Conservation (phyloP, 805 yeast species). For the Torulaspora franciscae region DNA sequence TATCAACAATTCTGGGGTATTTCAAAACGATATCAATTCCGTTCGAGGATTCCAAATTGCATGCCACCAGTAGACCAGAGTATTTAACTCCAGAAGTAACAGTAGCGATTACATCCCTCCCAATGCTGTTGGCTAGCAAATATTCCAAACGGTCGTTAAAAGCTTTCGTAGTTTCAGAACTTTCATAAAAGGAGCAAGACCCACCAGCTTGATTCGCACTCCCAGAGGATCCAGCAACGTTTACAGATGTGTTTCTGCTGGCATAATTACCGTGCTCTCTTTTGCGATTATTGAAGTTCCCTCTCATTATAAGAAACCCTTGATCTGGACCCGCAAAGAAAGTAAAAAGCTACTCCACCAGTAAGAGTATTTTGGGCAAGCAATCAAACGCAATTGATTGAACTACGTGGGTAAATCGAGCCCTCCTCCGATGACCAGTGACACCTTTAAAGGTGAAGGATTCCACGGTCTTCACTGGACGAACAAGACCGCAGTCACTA, state of each 20-base stretch:
- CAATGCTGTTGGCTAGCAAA: slow-evolving; percentile 54
- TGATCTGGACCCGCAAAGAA: neutral
- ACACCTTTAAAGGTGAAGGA: too few species aligned
- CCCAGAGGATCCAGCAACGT: slow-evolving; percentile 5
- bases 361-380: too few species aligned
- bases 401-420: too few species aligned
- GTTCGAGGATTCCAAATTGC: slow-evolving; percentile 38
- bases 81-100: slow-evolving; percentile 57
- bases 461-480: too few species aligned
- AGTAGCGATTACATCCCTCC: slow-evolving; percentile 53
- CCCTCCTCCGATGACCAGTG: too few species aligned
- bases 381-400: too few species aligned
- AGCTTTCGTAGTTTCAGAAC: slow-evolving; percentile 29
- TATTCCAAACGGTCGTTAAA: slow-evolving; percentile 54
- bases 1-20: slow-evolving; percentile 43
- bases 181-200: slow-evolving; percentile 21
- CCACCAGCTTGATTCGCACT: slow-evolving; percentile 8
- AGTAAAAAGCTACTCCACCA: neutral
- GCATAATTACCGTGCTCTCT: slow-evolving; percentile 12
- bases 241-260: slow-evolving; percentile 5
- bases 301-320: slow-evolving; percentile 13
- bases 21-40: slow-evolving; percentile 55
- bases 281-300: slow-evolving; percentile 15
- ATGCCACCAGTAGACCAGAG: slow-evolving; percentile 54
- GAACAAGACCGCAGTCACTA: too few species aligned